Conservation (phyloP, 441 rosid genomes). For the Adansonia madagascariensis region DNA sequence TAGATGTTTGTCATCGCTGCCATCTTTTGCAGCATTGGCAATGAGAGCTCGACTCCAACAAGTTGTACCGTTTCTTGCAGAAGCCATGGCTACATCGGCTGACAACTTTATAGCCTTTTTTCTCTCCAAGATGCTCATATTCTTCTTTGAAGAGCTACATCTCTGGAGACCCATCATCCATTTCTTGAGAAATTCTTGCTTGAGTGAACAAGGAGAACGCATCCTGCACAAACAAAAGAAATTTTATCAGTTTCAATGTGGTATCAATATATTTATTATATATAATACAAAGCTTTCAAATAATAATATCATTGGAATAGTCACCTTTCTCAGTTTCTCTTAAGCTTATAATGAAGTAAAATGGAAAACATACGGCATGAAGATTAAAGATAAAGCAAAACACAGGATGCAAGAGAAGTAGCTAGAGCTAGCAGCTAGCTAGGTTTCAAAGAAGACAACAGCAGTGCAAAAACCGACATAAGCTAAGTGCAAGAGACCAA, state of each 20-base stretch:
- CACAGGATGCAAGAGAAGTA: background rate
- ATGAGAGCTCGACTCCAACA: constrained; percentile 86
- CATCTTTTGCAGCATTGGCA: constrained; percentile 46
- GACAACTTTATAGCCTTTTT: constrained; percentile 79
- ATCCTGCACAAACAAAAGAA: constrained; percentile 40
- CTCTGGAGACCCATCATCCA: constrained; percentile 64
- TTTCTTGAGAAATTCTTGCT: constrained; percentile 72
- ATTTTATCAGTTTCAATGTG: background rate
- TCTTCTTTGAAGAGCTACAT: constrained; percentile 44
- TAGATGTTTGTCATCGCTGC: constrained; percentile 34
- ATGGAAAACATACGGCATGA: background rate
- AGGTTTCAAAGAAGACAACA: constrained; percentile 5
- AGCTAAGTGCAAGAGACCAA: background rate
- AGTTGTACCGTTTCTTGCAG: constrained; percentile 62
- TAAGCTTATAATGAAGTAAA: background rate
- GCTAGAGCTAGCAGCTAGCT: background rate
- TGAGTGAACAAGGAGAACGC: constrained; percentile 49
- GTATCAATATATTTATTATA: background rate
- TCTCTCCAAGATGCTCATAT: constrained; percentile 56
- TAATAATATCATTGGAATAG: constrained; percentile 16
- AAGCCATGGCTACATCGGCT: constrained; percentile 88
- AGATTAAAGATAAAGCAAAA: background rate
- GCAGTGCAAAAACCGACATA: background rate
- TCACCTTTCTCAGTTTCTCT: background rate
- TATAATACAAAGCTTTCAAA: constrained; percentile 17